Percentiles rank a stretch among this genome's conserved stretches.
Conservation (phyloP, 2,329 filamentous ascomycete species). For the Trichoderma hamatum region DNA sequence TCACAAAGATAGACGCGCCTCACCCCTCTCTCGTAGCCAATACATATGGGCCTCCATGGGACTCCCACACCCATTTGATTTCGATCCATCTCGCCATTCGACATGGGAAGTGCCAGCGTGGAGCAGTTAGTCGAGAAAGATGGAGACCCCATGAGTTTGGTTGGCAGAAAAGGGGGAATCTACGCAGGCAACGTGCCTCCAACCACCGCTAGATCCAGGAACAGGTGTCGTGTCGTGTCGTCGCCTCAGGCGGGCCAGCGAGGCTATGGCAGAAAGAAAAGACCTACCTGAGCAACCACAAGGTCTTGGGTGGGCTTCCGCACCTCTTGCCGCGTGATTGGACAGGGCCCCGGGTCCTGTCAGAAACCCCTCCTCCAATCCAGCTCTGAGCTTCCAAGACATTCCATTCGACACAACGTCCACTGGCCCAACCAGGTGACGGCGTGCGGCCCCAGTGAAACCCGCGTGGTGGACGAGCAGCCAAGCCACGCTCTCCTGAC, state of each 20-base stretch:
- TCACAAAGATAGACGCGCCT: conserved; percentile 24
- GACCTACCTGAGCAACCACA: not conserved
- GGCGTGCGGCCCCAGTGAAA: conserved; percentile 17
- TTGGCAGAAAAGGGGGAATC: conserved; percentile 11
- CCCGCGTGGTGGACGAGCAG: conserved; percentile 9
- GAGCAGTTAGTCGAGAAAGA: conserved; percentile 1
- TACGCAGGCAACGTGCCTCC: conserved; percentile 1
- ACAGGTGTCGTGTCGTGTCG: conserved; percentile 17
- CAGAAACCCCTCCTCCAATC: conserved; percentile 23
- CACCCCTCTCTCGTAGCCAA: conserved; percentile 13
- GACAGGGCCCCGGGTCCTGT: conserved; percentile 22
- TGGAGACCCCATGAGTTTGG: not conserved
- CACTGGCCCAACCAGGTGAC: conserved; percentile 27
- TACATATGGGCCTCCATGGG: conserved; percentile 1
- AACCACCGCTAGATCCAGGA: conserved; percentile 22
- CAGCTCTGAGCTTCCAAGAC: conserved; percentile 24
- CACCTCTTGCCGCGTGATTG: conserved; percentile 23
- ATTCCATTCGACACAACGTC: conserved; percentile 24
- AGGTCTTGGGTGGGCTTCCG: not conserved
- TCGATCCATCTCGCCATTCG: not conserved
- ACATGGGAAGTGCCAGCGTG: conserved; percentile 17
- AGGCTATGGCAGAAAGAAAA: conserved; percentile 6
- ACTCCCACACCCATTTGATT: not conserved
- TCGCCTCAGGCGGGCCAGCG: conserved; percentile 22
- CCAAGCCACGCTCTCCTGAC: conserved; percentile 27